phyloP scores from a whole-genome alignment of 2,329 filamentous ascomycete species.

The Neospermospora avenae region DNA sequence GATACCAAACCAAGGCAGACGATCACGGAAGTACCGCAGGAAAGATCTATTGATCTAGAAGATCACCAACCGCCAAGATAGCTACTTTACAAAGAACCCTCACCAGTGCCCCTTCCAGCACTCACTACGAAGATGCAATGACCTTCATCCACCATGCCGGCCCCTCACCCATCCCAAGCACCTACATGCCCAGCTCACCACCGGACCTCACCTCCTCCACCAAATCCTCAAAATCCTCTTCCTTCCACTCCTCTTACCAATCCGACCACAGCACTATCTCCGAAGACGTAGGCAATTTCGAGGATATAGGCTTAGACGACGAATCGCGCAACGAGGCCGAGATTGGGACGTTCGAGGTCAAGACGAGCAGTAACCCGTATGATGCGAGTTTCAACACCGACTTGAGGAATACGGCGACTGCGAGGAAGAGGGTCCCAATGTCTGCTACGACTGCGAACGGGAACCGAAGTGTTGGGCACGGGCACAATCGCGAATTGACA shows the following conservation, averaged over 20 bases:
- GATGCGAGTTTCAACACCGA: constrained; percentile 27
- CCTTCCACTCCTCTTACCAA: constrained; percentile 74
- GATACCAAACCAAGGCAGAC: background rate
- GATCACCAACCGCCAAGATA: constrained; percentile 32
- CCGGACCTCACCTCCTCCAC: constrained; percentile 80
- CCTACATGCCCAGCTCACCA: constrained; percentile 60
- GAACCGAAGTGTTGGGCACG: constrained; percentile 27
- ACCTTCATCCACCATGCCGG: constrained; percentile 27
- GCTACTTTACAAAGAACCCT: constrained; percentile 32
- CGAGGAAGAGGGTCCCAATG: constrained; percentile 27
- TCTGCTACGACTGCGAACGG: constrained; percentile 22
- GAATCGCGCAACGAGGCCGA: constrained; percentile 43
- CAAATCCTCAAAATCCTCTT: constrained; percentile 89
- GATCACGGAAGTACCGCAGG: background rate
- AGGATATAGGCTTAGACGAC: constrained; percentile 86
- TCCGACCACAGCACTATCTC: constrained; percentile 65
- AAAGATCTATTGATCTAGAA: background rate
- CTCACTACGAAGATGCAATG: constrained; percentile 33
- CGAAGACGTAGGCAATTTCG: constrained; percentile 74
- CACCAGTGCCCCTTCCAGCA: constrained; percentile 18
- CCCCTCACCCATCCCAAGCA: constrained; percentile 48
- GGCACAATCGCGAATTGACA: constrained; percentile 30
- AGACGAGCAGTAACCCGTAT: constrained; percentile 30
- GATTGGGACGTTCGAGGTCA: constrained; percentile 31
- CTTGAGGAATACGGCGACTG: constrained; percentile 25